phyloP scores from a whole-genome alignment of 345 rosid species.

The Fremontodendron californicum region DNA sequence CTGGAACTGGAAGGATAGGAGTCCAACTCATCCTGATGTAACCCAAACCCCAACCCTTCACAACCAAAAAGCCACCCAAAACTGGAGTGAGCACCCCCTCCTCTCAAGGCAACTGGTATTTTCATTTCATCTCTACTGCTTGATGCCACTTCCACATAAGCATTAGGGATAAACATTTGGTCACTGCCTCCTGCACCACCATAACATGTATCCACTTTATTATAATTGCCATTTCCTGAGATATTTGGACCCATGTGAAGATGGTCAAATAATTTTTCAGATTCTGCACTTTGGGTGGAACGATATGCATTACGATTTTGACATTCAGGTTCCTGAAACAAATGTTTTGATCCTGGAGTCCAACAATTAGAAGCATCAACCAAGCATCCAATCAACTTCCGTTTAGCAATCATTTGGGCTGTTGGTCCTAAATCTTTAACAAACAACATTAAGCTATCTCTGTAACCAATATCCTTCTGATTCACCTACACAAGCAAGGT shows the following conservation, averaged over 20 bases:
- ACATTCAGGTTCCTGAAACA: constrained; percentile 12
- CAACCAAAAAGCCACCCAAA: background rate
- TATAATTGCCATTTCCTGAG: background rate
- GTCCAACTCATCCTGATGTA: constrained; percentile 1
- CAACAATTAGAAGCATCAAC: constrained; percentile 16
- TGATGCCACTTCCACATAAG: constrained; percentile 2
- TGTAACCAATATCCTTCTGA: constrained; percentile 31
- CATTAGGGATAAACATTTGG: background rate
- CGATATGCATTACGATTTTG: constrained; percentile 5
- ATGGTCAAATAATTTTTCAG: background rate
- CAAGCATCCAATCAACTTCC: constrained; percentile 32
- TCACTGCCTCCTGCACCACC: background rate
- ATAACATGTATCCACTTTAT: background rate
- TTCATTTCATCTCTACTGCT: background rate
- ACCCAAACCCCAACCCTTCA: too few species aligned
- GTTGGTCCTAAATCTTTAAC: constrained; percentile 50
- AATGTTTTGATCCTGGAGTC: constrained; percentile 14
- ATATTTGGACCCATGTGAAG: background rate
- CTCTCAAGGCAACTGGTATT: background rate
- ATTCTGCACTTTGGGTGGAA: background rate
- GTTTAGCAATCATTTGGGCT: constrained; percentile 35
- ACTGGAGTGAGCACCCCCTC: background rate
- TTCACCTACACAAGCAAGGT: constrained; percentile 28
- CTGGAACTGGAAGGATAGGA: background rate
- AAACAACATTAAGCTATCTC: constrained; percentile 41